Evolutionary conservation across 78 protist species (phyloP), one percentile per base, ranked within the genome.

Genomic region (Chrysochromulina parva): DNA sequence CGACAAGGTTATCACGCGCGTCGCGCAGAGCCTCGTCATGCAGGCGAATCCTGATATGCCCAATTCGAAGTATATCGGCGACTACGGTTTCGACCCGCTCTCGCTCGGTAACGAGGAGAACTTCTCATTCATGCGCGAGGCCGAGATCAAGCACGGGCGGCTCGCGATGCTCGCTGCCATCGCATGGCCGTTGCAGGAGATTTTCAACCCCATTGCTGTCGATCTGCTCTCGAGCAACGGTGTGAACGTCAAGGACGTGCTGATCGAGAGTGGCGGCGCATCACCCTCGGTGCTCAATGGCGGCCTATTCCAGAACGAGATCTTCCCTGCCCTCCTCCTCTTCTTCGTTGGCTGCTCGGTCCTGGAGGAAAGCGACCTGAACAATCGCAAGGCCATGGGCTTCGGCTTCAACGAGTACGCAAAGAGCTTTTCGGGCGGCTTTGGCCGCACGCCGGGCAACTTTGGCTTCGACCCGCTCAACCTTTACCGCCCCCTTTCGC

Each of bases 221-320:
- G 60, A 60, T 28, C 55, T 55, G 54, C 73, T 60, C 48, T 9
- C 26, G 20, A 54, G 7, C 50, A 54, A 66, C 57, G 74, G 28
- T 19, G 50, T 69, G 24, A 9, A 9, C 50, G 78, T 26, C 10
- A 14, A 9, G 24, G 78, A 85, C 90, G 17, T 2, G 16, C 60
- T 65, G 53, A 78, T 47, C 19, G 59, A 7, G 52, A 7, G 24
- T 6, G 78, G 24, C 16, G 90, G 66, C 74, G 11, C 47, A 55
- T 71, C 76, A 1, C 90, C 90, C 47, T 85, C 90, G 60, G 38
- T 85, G 60, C 78, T 85, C 76, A 85, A 85, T 78, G 90, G 90
- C 55, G 90, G 90, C 7, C 76, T 85, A 3, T 74, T 48, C 90
- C 69, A 20, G 62, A 1, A 20, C 24, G 24, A 6, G 66, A 4